Base-by-base conservation (phyloP, 2,329 filamentous ascomycete genomes). In the Penicillium rolfsii region DNA sequence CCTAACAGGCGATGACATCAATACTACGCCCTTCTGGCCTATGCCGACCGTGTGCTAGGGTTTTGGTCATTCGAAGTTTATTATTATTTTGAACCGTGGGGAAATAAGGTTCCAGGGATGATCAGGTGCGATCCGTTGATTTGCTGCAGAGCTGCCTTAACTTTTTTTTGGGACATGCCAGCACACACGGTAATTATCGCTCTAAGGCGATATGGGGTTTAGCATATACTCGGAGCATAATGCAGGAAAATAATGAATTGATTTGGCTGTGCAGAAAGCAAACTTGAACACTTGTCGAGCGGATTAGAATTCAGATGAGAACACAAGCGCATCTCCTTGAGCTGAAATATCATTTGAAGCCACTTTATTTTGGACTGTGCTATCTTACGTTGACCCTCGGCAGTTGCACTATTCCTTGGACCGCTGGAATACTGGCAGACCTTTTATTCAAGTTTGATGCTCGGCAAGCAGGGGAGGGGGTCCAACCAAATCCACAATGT, bases 1-100 rank as follows among this genome's bases (percentile, higher is more conserved):
- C 33, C 33, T 24, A 24, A 4, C 28, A 7, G 28, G 33, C 50
- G 50, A 53, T 53, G 50, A 53, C 50, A 53, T 53, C 50, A 53
- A 53, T 35, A 53, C 50, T 53, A 40, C 19, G 33, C 22, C 33
- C 19, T 12, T 40, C 12, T 40, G 5, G 11, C 35, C 35, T 6
- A 16, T 3, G 33, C n/a, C 30, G 22, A 52, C 22, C 24, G 14
- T 5, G 35, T 35, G 49, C 19, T 52, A 38, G 35, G 30, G 0
- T 53, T 53, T 5, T 5, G 28, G 35, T 22, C 28, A 40, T 14
- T 52, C 11, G 35, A 26, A 40, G 50, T 6, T 52, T 52, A 52
- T 35, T 52, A 52, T 35, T 50, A 22, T 6, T 40, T 38, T 35
- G 16, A 24, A 53, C n/a, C 16, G 22, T 40, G 50, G 50, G 50